Evolutionary conservation across 2,329 filamentous ascomycete species (phyloP).

Genomic region (Fusarium sp.): DNA sequence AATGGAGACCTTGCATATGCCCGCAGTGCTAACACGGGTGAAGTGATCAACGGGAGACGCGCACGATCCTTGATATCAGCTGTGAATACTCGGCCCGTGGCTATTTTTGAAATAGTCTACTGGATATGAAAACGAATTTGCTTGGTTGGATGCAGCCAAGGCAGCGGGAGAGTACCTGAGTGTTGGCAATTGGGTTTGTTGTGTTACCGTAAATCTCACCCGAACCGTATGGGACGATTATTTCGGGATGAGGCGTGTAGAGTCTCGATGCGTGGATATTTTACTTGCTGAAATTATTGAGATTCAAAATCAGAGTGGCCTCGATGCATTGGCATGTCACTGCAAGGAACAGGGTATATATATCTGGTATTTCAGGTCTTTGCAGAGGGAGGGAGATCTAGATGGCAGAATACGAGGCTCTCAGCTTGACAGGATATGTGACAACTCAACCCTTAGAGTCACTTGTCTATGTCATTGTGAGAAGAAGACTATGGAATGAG

Average conservation of each 20-base stretch:
- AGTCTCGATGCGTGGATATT: not conserved
- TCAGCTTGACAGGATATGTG: not conserved
- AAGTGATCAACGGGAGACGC: not conserved
- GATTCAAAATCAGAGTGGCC: not conserved
- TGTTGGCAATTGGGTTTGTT: not conserved
- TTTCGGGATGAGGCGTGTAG: not conserved
- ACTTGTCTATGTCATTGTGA: not conserved
- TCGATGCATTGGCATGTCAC: not conserved
- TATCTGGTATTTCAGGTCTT: not conserved
- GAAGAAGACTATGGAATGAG: not conserved
- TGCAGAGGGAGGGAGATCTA: not conserved
- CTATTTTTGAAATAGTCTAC: constrained; percentile 16
- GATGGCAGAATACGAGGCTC: not conserved
- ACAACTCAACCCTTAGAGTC: not conserved
- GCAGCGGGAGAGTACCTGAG: not conserved
- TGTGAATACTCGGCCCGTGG: not conserved
- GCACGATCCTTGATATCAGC: not conserved
- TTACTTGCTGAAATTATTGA: not conserved
- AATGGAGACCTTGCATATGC: not conserved
- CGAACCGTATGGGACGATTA: not conserved
- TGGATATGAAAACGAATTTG: not conserved
- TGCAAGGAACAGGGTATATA: not conserved
- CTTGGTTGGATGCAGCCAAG: constrained; percentile 16
- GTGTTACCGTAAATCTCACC: not conserved
- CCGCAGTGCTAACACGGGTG: not conserved